Conservation (phyloP, 1,284 basidiomycete species). For the Moesziomyces parantarcticus region DNA sequence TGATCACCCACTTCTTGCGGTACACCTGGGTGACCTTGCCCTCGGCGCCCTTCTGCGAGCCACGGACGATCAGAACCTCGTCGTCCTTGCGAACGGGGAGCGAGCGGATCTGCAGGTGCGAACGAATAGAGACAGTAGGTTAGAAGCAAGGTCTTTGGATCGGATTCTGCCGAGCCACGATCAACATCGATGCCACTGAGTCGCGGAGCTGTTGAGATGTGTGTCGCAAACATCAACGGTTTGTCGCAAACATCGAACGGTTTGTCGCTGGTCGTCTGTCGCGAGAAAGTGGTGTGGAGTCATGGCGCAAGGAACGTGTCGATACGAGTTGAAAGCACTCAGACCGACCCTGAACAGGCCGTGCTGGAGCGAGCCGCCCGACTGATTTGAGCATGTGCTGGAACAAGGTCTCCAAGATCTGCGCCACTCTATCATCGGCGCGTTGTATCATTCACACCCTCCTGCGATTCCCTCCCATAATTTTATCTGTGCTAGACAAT, state of each 20-base stretch:
- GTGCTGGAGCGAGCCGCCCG: no score
- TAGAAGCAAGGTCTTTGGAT: conserved; percentile 6
- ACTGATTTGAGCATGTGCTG: no score
- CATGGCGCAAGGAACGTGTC: no score
- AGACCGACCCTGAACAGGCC: no score
- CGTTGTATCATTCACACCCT: no score
- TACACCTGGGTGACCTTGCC: conserved; percentile 79
- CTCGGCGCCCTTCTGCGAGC: conserved; percentile 80
- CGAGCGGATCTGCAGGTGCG: conserved; percentile 78
- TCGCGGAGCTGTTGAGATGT: background rate
- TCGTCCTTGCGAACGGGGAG: conserved; percentile 98
- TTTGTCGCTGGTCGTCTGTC: background rate
- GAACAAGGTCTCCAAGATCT: no score
- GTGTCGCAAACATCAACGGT: no score
- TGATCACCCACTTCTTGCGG: conserved; percentile 99
- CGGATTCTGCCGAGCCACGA: background rate
- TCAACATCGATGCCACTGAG: conserved; percentile 12
- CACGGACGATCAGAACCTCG: conserved; percentile 89
- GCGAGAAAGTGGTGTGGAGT: no score
- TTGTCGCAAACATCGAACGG: conserved; percentile 1
- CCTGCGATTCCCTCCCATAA: no score
- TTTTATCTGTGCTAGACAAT: no score
- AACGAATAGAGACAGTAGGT: background rate
- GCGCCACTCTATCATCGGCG: no score
- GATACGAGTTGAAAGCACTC: no score